Evolutionary conservation across 148 eudicot genomes (phyloP), one percentile per base, ranked within the genome.

Genomic region (Vaccinium darrowii): DNA sequence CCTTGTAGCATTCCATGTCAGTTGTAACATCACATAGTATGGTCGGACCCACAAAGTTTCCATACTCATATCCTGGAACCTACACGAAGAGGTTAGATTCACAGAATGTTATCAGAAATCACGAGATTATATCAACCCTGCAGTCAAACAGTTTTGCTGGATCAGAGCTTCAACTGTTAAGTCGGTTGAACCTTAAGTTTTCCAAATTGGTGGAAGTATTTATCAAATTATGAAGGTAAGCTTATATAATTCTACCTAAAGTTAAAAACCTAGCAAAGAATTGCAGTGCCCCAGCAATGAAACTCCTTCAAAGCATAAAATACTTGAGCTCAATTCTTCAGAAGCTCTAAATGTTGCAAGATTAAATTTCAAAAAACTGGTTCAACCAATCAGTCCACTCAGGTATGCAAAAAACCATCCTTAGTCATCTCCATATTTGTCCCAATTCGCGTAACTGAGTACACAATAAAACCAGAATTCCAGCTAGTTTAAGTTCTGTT

Each of bases 31-130:
- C 91, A 86, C 87, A 87, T 81, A 90, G 81, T 74, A 90, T 89
- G n/a, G 91, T 90, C 50, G 92, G 92, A 80, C 92, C 92, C 51
- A 90, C 75, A 82, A 90, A 90, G 76, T 88, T 87, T 75, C 92
- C 92, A 16, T 65, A 49, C 78, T 85, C 88, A 57, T 87, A 90
- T 43, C 84, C 78, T 18, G 92, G 89, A 84, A 90, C 91, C 92
- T 90, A 74, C 47, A 74, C 7, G 58, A 27, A 51, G 76, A 19
- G 78, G 54, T 57, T n/a, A 43, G 47, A 43, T 47, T 84, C 25
- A 57, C 8, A 50, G 62, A 72, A 51, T 49, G 33, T 10, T 60
- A 36, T 36, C 16, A 60, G 52, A 80, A 27, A 30, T 79, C 16
- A 15, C 83, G 25, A 16, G 3, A n/a, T 65, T 63, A n/a, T 30